Percentiles rank a stretch among this genome's conserved stretches.
These are phyloP conservation scores for Amanita exitialis DNA, from an alignment of 768 basidiomycete species.

Conservation along the genomic window DNA sequence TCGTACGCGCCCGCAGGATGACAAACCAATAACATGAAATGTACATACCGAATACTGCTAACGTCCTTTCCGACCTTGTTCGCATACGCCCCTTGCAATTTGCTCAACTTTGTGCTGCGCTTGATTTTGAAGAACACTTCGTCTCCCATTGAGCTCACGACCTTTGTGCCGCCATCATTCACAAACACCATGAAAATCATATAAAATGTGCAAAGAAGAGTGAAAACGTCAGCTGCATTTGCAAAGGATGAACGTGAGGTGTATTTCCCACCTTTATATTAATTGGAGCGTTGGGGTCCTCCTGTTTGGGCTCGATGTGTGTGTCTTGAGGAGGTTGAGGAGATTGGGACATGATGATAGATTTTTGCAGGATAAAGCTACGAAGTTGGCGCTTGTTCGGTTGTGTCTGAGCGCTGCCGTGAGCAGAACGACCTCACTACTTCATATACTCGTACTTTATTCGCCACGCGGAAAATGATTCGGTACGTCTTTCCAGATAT, in stretches of 20 bases:
- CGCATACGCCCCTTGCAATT: conserved; percentile 89
- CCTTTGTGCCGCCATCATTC: conserved; percentile 29
- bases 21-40: not conserved
- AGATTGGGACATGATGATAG: conserved; percentile 39
- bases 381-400: not conserved
- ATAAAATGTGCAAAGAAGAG: not conserved
- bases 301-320: conserved; percentile 37
- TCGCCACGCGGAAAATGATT: not conserved
- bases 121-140: conserved; percentile 99
- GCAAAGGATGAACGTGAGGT: not conserved
- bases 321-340: conserved; percentile 24
- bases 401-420: not conserved
- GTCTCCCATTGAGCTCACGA: conserved; percentile 65
- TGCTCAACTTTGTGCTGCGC: conserved; percentile 83
- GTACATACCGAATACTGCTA: conserved; percentile 69
- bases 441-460: conserved; percentile 1
- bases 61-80: conserved; percentile 90
- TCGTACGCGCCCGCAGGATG: not conserved
- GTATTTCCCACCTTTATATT: conserved; percentile 56
- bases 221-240: not conserved
- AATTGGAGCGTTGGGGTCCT: conserved; percentile 55
- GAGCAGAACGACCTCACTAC: not conserved
- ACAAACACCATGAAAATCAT: conserved; percentile 1
- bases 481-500: not conserved
- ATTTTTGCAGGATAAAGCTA: not conserved